These are phyloP conservation scores for Aristolochia fimbriata DNA, from an alignment of 164 flowering plant genomes.

Conservation along the genomic window DNA sequence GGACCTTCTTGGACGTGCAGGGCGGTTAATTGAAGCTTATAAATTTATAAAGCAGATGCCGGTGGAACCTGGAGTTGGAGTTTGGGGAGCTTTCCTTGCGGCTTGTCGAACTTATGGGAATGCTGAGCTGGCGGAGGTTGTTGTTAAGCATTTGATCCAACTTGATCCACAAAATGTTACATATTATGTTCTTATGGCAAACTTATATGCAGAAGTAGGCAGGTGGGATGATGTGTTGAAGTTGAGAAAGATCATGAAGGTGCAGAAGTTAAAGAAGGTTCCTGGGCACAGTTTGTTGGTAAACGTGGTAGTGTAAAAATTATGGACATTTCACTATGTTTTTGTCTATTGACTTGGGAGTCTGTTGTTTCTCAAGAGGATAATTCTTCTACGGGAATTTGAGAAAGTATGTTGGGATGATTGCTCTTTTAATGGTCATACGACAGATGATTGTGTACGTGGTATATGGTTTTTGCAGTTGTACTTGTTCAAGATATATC, in stretches of 20 bases:
- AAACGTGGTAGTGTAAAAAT: background rate
- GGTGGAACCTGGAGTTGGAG: slow-evolving; percentile 19
- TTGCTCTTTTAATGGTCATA: no score
- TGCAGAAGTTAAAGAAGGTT: slow-evolving; percentile 19
- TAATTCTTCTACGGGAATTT: no score
- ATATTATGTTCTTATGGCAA: slow-evolving; percentile 21
- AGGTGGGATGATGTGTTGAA: slow-evolving; percentile 25
- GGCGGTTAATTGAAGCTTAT: slow-evolving; percentile 15
- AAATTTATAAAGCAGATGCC: slow-evolving; percentile 18
- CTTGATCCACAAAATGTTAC: slow-evolving; percentile 19
- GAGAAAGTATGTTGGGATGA: no score
- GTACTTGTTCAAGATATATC: no score
- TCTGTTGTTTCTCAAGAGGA: no score
- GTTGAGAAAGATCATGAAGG: slow-evolving; percentile 20
- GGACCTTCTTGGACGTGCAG: slow-evolving; percentile 27
- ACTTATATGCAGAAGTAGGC: slow-evolving; percentile 24
- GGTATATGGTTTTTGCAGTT: no score
- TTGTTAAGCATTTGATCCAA: slow-evolving; percentile 14
- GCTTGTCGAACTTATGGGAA: slow-evolving; percentile 21
- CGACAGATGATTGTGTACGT: no score
- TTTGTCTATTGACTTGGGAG: no score
- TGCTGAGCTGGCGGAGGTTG: slow-evolving; percentile 24
- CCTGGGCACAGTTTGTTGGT: slow-evolving; percentile 24
- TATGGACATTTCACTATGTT: no score
- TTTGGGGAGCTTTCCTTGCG: slow-evolving; percentile 24